Base-by-base conservation (phyloP, 495 filamentous ascomycete genomes). In the Chaetomium tenue region DNA sequence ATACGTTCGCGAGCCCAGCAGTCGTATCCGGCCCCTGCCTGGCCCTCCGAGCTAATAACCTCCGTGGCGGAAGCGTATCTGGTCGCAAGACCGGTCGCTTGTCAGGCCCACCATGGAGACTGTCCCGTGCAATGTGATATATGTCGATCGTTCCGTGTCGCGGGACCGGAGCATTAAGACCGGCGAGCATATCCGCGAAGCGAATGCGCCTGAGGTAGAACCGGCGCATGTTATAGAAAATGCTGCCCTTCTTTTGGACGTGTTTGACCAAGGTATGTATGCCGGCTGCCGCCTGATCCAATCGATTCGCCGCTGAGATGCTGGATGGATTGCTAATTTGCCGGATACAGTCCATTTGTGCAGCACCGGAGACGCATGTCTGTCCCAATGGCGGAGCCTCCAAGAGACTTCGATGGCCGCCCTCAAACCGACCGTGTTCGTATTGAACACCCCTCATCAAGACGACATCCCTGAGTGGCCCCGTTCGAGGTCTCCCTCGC, bases 111-210 rank as follows among this genome's bases (percentile, higher is more conserved):
- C 71, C 63, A 89, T 90, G 88, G 89, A 91, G 76, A 80, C 81
- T 76, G 81, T 85, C 69, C 79, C 85, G 65, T 93, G 88, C 78
- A 87, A 89, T 78, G 86, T 91, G 64, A 87, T 94, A 67, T 94
- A 92, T 74, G 90, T 94, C 64, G 89, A 94, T 77, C 87, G 88
- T 72, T 84, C 86, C 58, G 84, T 90, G 59, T 78, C 77, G 64
- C 80, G 86, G 66, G 88, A 91, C 66, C 81, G 87, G 37, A 57
- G 61, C 57, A 61, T 72, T 12, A 47, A 46, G 33, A 57, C 55
- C 39, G 46, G 39, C 63, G 54, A 56, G n/a, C 57, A 25, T 18
- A 53, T 23, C 22, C 18, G 58, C 51, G 63, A 53, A 1, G n/a
- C 52, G 23, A 58, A 56, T 26, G 23, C 53, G 7, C 13, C 20